Conservation (phyloP, 345 rosid species). For the Corchorus capsularis region DNA sequence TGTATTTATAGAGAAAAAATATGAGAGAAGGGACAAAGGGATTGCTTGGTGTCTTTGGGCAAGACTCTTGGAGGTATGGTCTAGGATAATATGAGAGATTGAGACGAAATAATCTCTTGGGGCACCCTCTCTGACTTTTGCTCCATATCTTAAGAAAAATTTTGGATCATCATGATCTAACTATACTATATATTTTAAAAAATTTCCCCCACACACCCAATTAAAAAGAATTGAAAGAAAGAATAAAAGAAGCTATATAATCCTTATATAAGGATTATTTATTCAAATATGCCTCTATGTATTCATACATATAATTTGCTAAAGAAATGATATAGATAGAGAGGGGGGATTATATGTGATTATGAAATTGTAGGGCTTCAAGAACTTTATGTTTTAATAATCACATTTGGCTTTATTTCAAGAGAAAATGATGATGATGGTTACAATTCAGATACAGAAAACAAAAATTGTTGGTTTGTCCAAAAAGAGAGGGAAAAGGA, state of each 20-base stretch:
- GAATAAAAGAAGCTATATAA: too few relatives aligned
- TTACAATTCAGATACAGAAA: neutral
- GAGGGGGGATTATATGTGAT: neutral
- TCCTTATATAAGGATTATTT: too few relatives aligned
- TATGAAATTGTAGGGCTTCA: neutral
- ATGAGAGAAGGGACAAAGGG: neutral
- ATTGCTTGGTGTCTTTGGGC: conserved; percentile 18
- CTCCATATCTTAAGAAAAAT: neutral
- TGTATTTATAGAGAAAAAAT: conserved; percentile 41
- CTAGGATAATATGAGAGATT: conserved; percentile 26
- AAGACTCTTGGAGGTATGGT: conserved; percentile 36
- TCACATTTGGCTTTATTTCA: neutral
- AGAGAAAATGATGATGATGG: neutral
- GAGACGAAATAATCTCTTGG: conserved; percentile 42
- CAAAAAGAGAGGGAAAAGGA: neutral
- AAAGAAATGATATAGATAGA: neutral
- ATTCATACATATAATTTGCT: neutral
- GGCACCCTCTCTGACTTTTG: conserved; percentile 26
- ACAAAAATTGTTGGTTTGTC: conserved; percentile 5
- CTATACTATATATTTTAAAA: neutral
- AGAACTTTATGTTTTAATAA: neutral
- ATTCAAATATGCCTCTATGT: too few relatives aligned
- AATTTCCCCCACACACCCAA: neutral
- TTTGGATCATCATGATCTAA: too few relatives aligned
- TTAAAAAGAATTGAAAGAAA: too few relatives aligned